These are phyloP conservation scores for Sclerotinia glacialis DNA, from an alignment of 2,329 filamentous ascomycete species.

Conservation along the genomic window DNA sequence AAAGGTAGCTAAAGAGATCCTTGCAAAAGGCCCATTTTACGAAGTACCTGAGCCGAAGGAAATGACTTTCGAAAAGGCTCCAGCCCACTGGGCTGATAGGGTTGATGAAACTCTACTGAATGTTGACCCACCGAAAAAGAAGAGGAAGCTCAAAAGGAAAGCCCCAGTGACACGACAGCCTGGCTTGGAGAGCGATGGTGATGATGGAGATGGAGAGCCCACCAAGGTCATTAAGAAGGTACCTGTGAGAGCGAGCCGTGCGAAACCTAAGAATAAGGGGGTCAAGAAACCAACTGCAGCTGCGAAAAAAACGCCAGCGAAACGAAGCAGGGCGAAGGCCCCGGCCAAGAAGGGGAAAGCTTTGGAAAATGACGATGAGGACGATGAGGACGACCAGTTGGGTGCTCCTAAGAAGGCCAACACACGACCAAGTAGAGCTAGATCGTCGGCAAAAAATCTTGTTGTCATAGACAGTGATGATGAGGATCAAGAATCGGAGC, in stretches of 20 bases:
- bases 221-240: too few species aligned
- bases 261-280: background rate
- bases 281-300: background rate
- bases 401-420: background rate
- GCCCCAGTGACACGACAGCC: background rate
- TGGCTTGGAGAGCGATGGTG: background rate
- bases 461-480: background rate
- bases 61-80: background rate
- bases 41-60: background rate
- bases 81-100: background rate
- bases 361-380: background rate
- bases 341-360: too few species aligned
- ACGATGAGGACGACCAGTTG: background rate
- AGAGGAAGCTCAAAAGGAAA: background rate
- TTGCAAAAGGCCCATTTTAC: background rate
- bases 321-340: background rate
- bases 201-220: background rate
- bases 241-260: background rate
- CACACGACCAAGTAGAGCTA: background rate
- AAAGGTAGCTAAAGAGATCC: background rate
- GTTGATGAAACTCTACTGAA: background rate
- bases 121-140: background rate
- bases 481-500: background rate
- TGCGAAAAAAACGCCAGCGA: background rate
- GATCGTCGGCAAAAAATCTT: background rate